Evolutionary conservation across 2,329 filamentous ascomycete species (phyloP), one percentile per base, ranked within the genome.

Genomic region (Chrysoporthe cubensis): DNA sequence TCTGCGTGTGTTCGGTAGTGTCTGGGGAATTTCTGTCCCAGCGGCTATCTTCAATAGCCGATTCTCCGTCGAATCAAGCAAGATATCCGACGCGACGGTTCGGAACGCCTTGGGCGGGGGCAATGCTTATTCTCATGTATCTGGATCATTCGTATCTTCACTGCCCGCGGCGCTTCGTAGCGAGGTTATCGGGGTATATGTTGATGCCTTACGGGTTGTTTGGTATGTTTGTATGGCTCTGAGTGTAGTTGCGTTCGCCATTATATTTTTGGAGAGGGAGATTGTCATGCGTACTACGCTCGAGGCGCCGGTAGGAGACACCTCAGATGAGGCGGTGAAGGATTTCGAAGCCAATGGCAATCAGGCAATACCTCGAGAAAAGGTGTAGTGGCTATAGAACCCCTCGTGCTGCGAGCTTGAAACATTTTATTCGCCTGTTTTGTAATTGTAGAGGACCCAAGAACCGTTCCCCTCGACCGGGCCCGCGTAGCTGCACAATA

Each of bases 41-140:
- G 26, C 54, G 8, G 62, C 16, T 3, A 57, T 64, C 16, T 64
- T 64, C 54, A 64, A 64, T 5, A 64, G 54, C 50, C 32, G 54
- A 21, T 52, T 50, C 11, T 6, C 46, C 6, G 18, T 8, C 46
- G 16, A 50, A 21, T 50, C 46, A 18, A 21, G 21, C 18, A 50
- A 50, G 21, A 61, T 61, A 8, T 44, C 58, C 11, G 32, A 32
- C 21, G 4, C 42, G 76, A 32, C 58, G 3, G 58, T 61, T 43
- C 16, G 58, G 42, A 14, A 46, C 11, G 40, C 42, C 42, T 42
- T 61, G n/a, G 42, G 58, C 16, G 58, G 58, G 9, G 40, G 58
- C 2, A 44, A 61, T 32, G 58, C 58, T 5, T 61, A 61, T 46
- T 44, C 58, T 4, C 58, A 61, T 43, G 58, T 61, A 3, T 61